Evolutionary conservation across 208 protist genomes (phyloP).

Genomic region (Sergeia podlipaevii): DNA sequence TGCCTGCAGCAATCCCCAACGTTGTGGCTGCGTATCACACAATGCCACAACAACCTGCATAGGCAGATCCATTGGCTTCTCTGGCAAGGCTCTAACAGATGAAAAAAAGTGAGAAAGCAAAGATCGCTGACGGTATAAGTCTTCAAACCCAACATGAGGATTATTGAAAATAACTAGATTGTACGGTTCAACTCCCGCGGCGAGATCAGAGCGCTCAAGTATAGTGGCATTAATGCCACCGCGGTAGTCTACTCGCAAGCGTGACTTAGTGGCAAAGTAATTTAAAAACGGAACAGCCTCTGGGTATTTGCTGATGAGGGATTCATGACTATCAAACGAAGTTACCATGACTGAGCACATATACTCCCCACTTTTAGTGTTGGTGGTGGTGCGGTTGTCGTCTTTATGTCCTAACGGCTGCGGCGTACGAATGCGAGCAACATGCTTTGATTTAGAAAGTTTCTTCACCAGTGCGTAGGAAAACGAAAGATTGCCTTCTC

Average conservation of each 20-base stretch:
- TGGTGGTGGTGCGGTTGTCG: constrained; percentile 8
- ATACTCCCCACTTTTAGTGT: background rate
- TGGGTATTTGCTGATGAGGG: constrained; percentile 39
- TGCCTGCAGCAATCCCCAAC: constrained; percentile 34
- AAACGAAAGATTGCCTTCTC: constrained; percentile 60
- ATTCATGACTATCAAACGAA: constrained; percentile 29
- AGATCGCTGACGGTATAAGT: constrained; percentile 36
- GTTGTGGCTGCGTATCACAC: constrained; percentile 49
- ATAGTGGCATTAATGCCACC: constrained; percentile 42
- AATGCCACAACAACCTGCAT: constrained; percentile 37
- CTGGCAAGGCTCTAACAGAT: constrained; percentile 9
- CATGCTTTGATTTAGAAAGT: constrained; percentile 16
- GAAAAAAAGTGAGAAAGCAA: constrained; percentile 41
- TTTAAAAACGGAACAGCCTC: constrained; percentile 30
- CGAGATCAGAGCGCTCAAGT: constrained; percentile 4
- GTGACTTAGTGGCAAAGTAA: constrained; percentile 43
- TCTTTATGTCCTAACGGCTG: background rate
- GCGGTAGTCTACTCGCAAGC: constrained; percentile 24
- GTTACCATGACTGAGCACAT: constrained; percentile 21
- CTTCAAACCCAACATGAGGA: constrained; percentile 47
- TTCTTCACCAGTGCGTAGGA: constrained; percentile 44
- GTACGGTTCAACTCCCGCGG: background rate
- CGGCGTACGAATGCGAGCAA: constrained; percentile 7
- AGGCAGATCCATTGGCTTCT: background rate
- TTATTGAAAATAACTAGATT: constrained; percentile 21